Evolutionary conservation across 1,139 yeast genomes (phyloP), one percentile per base, ranked within the genome.

Genomic region (Pneumocystis jirovecii): DNA sequence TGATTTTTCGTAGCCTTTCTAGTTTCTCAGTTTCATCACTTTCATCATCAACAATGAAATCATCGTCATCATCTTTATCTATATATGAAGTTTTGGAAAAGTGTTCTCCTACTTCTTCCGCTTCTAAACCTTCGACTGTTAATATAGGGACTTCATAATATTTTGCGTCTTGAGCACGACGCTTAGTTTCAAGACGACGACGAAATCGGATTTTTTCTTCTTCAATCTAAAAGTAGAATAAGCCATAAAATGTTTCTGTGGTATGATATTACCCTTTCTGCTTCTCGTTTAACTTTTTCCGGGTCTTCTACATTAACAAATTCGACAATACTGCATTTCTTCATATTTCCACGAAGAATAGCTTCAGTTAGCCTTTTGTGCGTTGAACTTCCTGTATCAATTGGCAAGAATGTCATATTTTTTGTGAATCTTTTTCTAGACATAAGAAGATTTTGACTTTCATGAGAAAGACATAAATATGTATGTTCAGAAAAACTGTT

Each of bases 291-390:
- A 70, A 85, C 85, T 74, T 86, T 79, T 74, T 89, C 89, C 1
- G 98, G 98, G 77, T 93, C 98, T 68, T 84, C 87, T 37, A 83
- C 83, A 1, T 96, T 88, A 62, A 88, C 85, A 37, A 89, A 85
- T 39, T 68, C 69, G 61, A 66, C 63, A 29, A 68, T 65, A 61
- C 87, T 86, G 68, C 85, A 85, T 61, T 85, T 84, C 60, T 68
- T 77, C 72, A 79, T 80, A 74, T 86, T 87, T 69, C 83, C 83
- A 66, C 85, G 82, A 68, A 85, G 84, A 63, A 91, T 85, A 17
- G 93, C 91, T 70, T 83, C 83, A 1, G 96, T 87, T 70, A 93
- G 81, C 72, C 85, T 83, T 71, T 84, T 82, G 74, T 93, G 97
- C 2, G 96, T 86, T 64, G 83, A 82, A 1, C 96, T 88, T 65